Evolutionary conservation across 2,329 filamentous ascomycete species (phyloP), one percentile per base, ranked within the genome.

Genomic region (Monosporascus sp.): DNA sequence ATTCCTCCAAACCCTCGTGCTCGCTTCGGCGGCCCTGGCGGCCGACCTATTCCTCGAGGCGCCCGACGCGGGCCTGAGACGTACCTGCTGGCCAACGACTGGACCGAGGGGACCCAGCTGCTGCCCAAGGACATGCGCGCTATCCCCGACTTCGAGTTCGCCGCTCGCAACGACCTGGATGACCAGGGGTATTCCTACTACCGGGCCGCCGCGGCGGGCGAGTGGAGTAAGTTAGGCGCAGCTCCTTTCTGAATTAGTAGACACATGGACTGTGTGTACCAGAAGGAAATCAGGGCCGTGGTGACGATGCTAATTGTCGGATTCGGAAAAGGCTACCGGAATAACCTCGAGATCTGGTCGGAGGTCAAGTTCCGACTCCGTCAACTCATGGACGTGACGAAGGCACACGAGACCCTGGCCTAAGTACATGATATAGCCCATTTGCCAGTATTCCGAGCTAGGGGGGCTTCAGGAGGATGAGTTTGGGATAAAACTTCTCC

Each of bases 131-230:
- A 69, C 22, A 73, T 79, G 18, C 67, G 73, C 0, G 72, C 70
- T 14, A 65, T 79, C 14, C 74, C 74, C 7, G 77, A 79, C 64
- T 80, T 80, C 52, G 75, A 79, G 50, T 79, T 69, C 64, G 74
- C 73, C 4, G 77, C 76, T 18, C 69, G 73, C 14, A 71, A 74
- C 52, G 66, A 71, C 56, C 65, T 79, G 57, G 70, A 70, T 50
- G 61, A 61, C 31, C 67, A 70, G 22, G 60, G 72, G 27, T 79
- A 77, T 55, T 72, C 75, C 15, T 79, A 76, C 66, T 79, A 79
- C 65, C 72, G 76, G 27, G 75, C 72, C 52, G 77, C 72, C 17
- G 74, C 76, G 7, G 76, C 72, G 3, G 75, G 75, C 47, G 77
- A 79, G 60, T 79, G 73, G 74, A 65, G 60, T 60, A 49, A 38